Evolutionary conservation across 257 asterid species (phyloP), one percentile per base, ranked within the genome.

Genomic region (Parsonsia alboflavescens): DNA sequence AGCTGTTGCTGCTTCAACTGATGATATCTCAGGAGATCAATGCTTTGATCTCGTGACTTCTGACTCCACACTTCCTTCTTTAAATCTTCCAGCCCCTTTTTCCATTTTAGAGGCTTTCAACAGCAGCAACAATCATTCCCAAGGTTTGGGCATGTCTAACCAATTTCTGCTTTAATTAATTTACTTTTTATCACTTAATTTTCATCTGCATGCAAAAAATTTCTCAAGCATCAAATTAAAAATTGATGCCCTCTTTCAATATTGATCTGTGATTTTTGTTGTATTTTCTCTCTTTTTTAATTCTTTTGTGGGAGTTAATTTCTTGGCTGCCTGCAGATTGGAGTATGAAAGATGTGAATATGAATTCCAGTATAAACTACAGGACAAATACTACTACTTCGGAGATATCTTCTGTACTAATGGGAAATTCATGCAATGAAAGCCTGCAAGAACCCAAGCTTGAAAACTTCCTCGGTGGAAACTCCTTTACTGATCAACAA

Each of bases 261-360:
- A 24, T 58, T 36, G 10, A 10, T 28, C 6, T 59, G 0, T 59
- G 70, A 49, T 42, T 65, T 39, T 39, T 33, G 36, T 26, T 65
- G 70, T 10, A 0, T 12, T 44, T 72, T 4, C 24, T 2, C 10
- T 36, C 50, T 33, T 1, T 45, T 59, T 73, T 71, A 41, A 41
- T 41, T 42, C 39, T 50, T 17, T 16, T 52, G n/a, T 4, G n/a
- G 22, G 58, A 5, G 17, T 17, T 52, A 0, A 16, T 17, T 17
- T 0, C n/a, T 17, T 21, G 67, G 84, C n/a, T n/a, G n/a, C n/a
- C n/a, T n/a, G n/a, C 81, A 88, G 96, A 89, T 75, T 91, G 97
- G 96, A 85, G 80, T 63, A 74, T 80, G 82, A 84, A 81, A 80
- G 86, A 81, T 15, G 76, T 57, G 52, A 62, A 70, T 65, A 71